Base-by-base conservation (phyloP, 352 stramenopile genomes). In the Globisporangium apiculatum region DNA sequence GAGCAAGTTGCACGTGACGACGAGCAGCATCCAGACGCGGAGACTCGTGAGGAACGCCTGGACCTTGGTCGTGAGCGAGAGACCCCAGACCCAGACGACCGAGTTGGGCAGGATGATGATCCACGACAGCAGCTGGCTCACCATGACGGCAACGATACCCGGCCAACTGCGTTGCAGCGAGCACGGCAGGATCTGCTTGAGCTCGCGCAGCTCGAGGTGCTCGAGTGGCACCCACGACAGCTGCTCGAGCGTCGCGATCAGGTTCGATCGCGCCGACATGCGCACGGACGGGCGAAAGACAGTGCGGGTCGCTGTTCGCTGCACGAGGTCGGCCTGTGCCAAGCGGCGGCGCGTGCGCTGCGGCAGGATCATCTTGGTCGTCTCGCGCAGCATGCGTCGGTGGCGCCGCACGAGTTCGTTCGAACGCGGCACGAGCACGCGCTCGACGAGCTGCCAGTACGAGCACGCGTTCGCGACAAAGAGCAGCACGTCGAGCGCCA, bases 71-170 rank as follows among this genome's bases (percentile, higher is more conserved):
- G 55, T 57, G 5, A 51, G 35, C 2, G 73, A 83, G 51, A 62
- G 55, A 3, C 64, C 69, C 57, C 76, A 78, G 15, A 67, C 64
- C 60, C 72, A 85, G 17, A 83, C 73, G 24, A 77, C 65, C 18
- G 79, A 68, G 63, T 76, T 82, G 7, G 74, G 76, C 11, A 86
- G 58, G 18, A 86, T 61, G 54, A 89, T 62, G 14, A 85, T 54
- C 78, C 78, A 88, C 36, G 73, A 84, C 42, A 88, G 48, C 42
- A 79, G 37, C 36, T 71, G 67, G 3, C 64, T 68, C 11, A 67
- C 40, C 37, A 69, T 5, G 4, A 56, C 67, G 11, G 78, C 58
- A 4, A 74, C 52, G 12, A 74, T 66, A 2, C 73, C 60, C 4
- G 67, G 66, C 7, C 68, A 54, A 48, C 70, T 85, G 53, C 75